Conservation (phyloP, 352 stramenopile species). For the Pythium grandisporangium region DNA sequence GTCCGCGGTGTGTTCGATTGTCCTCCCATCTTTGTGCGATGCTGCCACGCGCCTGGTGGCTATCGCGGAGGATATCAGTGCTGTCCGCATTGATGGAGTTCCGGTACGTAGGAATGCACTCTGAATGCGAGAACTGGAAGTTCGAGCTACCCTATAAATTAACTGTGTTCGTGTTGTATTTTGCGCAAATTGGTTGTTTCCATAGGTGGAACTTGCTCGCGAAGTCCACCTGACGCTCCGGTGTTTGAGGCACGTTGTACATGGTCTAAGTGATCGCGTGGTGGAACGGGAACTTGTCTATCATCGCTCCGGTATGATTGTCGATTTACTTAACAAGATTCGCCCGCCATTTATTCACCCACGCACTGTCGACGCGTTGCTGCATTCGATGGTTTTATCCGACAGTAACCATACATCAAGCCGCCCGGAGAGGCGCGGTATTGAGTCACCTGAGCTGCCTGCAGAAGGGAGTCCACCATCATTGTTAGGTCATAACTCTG, state of each 20-base stretch:
- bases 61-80: constrained; percentile 56
- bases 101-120: constrained; percentile 36
- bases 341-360: constrained; percentile 65
- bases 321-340: constrained; percentile 42
- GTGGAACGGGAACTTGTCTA: constrained; percentile 45
- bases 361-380: constrained; percentile 35
- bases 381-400: no score
- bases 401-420: no score
- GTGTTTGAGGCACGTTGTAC: constrained; percentile 49
- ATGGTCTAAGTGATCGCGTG: constrained; percentile 33
- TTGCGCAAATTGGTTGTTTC: not conserved
- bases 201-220: constrained; percentile 49
- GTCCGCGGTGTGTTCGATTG: constrained; percentile 23
- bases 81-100: constrained; percentile 51
- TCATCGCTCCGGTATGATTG: constrained; percentile 20
- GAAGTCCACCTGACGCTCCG: constrained; percentile 69
- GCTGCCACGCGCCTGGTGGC: constrained; percentile 37
- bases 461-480: no score
- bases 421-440: no score
- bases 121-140: no score
- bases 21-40: constrained; percentile 27
- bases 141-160: no score
- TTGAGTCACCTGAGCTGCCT: no score
- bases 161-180: not conserved
- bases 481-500: no score